A percentile compares a stretch with the other conserved stretches of the same genome.
Evolutionary conservation across 2,329 filamentous ascomycete species (phyloP).

Genomic region (Xylariaceae sp.): DNA sequence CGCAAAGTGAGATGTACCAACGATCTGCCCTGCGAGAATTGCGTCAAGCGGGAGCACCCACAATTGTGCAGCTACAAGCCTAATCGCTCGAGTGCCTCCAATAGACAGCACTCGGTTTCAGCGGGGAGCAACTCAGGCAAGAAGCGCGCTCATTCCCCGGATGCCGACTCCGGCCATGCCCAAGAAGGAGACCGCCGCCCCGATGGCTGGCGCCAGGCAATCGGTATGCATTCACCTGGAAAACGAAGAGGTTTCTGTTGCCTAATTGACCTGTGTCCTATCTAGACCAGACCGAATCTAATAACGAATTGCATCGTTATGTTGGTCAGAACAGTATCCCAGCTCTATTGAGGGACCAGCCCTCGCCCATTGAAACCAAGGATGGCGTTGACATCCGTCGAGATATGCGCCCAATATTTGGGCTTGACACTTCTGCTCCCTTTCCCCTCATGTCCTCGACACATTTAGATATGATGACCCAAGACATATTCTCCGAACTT

Average conservation of each 20-base stretch:
- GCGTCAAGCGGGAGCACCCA: slow-evolving; percentile 61
- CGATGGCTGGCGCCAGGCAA: slow-evolving; percentile 32
- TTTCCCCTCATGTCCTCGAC: slow-evolving; percentile 64
- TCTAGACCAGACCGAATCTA: slow-evolving; percentile 50
- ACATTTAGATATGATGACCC: slow-evolving; percentile 56
- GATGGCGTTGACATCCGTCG: slow-evolving; percentile 55
- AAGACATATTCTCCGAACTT: slow-evolving; percentile 58
- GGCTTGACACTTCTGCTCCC: slow-evolving; percentile 61
- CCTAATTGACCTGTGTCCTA: slow-evolving; percentile 7
- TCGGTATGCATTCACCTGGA: slow-evolving; percentile 25
- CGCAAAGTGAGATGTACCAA: slow-evolving; percentile 68
- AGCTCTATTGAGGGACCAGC: slow-evolving; percentile 59
- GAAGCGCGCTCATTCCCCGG: slow-evolving; percentile 45
- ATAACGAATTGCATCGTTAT: slow-evolving; percentile 52
- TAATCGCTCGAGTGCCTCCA: slow-evolving; percentile 43
- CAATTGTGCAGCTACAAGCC: slow-evolving; percentile 65
- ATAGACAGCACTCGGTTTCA: slow-evolving; percentile 34
- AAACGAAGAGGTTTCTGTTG: neutral
- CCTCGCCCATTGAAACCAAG: slow-evolving; percentile 48
- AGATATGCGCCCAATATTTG: slow-evolving; percentile 63
- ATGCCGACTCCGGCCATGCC: slow-evolving; percentile 36
- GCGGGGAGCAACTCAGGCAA: slow-evolving; percentile 30
- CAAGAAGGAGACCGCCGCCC: slow-evolving; percentile 36
- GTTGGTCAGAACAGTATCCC: slow-evolving; percentile 65
- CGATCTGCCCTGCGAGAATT: slow-evolving; percentile 65